Base-by-base conservation (phyloP, 1,284 basidiomycete genomes). In the Peniophora sp. region DNA sequence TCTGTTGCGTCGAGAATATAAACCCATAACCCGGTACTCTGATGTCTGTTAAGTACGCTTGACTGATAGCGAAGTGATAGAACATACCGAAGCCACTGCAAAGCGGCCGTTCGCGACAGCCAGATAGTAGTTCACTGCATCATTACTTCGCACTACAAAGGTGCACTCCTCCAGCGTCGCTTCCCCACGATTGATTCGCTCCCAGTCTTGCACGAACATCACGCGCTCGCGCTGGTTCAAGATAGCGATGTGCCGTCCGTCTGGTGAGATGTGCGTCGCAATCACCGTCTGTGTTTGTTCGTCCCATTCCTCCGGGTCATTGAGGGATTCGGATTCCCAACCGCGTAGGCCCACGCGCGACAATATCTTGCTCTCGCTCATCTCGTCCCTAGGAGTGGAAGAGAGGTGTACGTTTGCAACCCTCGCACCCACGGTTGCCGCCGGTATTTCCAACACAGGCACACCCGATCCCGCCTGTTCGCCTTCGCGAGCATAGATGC, bases 221-320 rank as follows among this genome's bases (percentile, higher is more conserved):
- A 85, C 55, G 20, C 69, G 62, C 2, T 72, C 73, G 25, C 68
- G 69, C 8, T 58, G 58, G 17, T 75, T 61, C 45, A 84, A 65
- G 1, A 69, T 67, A 1, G 69, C 78, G 38, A 88, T 59, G 60
- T 84, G 76, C 16, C 67, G 65, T 9, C 83, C 82, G 46, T 74
- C 75, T 2, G 70, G 60, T 0, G 83, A 84, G 6, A 84, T 73
- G 56, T 85, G 83, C 1, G 74, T 85, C 86, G 51, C 25, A 25
- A 24, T 48, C 20, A 22, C 39, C 16, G 48, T 35, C 14, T 27
- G 19, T 16, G 3, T 14, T 11, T 2, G 19, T 23, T n/a, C 47
- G 32, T 24, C 34, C 49, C 52, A 19, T 11, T 55, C 56, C 53
- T 45, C 53, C 49, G 8, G 52, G 53, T 41, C 38, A 20, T 41